Percentiles rank a stretch among this genome's conserved stretches.
Conservation (phyloP, 2,329 filamentous ascomycete species). For the Penicillium sp. region DNA sequence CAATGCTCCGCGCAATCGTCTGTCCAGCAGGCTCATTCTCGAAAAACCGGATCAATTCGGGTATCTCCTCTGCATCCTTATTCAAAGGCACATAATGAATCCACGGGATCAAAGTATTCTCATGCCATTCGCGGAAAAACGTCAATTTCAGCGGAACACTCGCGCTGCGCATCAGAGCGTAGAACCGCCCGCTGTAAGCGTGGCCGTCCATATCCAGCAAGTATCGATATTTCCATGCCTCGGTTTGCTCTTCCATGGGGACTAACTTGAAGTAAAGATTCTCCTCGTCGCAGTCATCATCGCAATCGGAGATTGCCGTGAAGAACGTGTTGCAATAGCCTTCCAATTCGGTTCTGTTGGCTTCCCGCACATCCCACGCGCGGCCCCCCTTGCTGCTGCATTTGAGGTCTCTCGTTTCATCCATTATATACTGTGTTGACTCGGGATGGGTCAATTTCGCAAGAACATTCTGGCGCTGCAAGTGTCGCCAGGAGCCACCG, state of each 20-base stretch:
- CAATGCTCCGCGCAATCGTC: slow-evolving; percentile 47
- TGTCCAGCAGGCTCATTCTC: slow-evolving; percentile 45
- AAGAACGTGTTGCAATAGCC: slow-evolving; percentile 74
- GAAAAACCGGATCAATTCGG: slow-evolving; percentile 48
- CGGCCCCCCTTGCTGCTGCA: not conserved
- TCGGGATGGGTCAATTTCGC: slow-evolving; percentile 64
- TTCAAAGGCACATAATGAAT: slow-evolving; percentile 36
- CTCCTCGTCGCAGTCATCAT: slow-evolving; percentile 77
- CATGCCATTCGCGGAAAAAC: slow-evolving; percentile 53
- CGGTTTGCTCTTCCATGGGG: slow-evolving; percentile 61
- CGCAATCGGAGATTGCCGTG: slow-evolving; percentile 77
- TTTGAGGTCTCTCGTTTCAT: slow-evolving; percentile 31
- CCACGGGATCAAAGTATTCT: slow-evolving; percentile 53
- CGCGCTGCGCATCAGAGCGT: slow-evolving; percentile 46
- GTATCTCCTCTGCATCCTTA: slow-evolving; percentile 47
- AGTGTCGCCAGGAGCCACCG: slow-evolving; percentile 73
- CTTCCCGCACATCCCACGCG: slow-evolving; percentile 1
- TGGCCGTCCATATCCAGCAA: slow-evolving; percentile 53
- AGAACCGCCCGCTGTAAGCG: slow-evolving; percentile 51
- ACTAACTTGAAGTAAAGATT: slow-evolving; percentile 64
- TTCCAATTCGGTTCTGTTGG: slow-evolving; percentile 53
- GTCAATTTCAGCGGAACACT: slow-evolving; percentile 50
- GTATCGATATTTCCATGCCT: slow-evolving; percentile 62
- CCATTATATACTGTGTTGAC: slow-evolving; percentile 43
- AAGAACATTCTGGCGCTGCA: slow-evolving; percentile 77